Evolutionary conservation across 805 yeast genomes (phyloP).

Genomic region (Zygosaccharomyces siamensis): DNA sequence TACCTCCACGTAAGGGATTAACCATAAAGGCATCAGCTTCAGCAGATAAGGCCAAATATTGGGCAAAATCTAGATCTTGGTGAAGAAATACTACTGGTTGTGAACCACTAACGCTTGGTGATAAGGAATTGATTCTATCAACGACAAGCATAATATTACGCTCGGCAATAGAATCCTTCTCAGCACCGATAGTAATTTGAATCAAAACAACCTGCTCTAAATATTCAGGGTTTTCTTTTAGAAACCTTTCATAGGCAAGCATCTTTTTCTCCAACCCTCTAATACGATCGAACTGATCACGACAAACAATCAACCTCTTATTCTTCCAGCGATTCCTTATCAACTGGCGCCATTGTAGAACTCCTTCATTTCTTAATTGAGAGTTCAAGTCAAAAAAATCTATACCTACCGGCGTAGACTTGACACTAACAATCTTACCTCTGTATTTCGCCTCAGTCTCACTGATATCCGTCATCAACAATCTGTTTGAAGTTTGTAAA

Average conservation of each 20-base stretch:
- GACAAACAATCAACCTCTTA: slow-evolving; percentile 68
- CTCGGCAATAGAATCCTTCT: slow-evolving; percentile 59
- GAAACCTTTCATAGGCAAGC: slow-evolving; percentile 76
- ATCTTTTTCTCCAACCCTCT: slow-evolving; percentile 87
- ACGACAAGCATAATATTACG: slow-evolving; percentile 70
- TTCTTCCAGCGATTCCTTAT: slow-evolving; percentile 74
- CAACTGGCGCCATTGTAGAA: slow-evolving; percentile 59
- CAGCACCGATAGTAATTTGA: slow-evolving; percentile 69
- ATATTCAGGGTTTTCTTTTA: slow-evolving; percentile 66
- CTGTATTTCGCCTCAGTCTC: slow-evolving; percentile 54
- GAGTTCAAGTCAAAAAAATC: slow-evolving; percentile 56
- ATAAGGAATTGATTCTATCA: slow-evolving; percentile 75
- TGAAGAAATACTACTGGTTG: slow-evolving; percentile 86
- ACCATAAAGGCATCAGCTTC: slow-evolving; percentile 89
- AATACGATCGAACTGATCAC: slow-evolving; percentile 84
- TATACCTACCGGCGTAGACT: slow-evolving; percentile 71
- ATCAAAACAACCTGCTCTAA: slow-evolving; percentile 68
- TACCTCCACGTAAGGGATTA: slow-evolving; percentile 90
- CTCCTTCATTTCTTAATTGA: slow-evolving; percentile 45
- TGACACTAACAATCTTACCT: slow-evolving; percentile 52
- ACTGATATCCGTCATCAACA: slow-evolving; percentile 77
- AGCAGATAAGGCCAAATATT: slow-evolving; percentile 75
- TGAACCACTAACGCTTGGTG: slow-evolving; percentile 63
- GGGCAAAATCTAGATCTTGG: slow-evolving; percentile 84
- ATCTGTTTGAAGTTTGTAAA: slow-evolving; percentile 79